These are phyloP conservation scores for Sicyos baderoa DNA, from an alignment of 306 rosid genomes.

Conservation along the genomic window DNA sequence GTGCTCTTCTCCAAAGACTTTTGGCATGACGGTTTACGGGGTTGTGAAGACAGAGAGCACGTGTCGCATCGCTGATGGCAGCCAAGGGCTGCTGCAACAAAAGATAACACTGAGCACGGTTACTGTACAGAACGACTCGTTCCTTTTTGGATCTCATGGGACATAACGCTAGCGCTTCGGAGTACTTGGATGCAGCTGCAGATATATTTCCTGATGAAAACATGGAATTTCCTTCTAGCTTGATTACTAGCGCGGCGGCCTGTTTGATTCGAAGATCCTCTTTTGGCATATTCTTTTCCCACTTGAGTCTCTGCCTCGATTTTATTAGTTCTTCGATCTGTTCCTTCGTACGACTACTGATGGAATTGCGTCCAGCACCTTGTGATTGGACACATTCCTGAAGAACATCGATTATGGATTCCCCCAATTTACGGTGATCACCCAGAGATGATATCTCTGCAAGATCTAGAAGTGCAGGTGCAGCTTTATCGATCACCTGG, in stretches of 20 bases:
- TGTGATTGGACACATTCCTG: slow-evolving; percentile 79
- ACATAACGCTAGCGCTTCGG: slow-evolving; percentile 90
- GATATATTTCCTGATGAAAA: slow-evolving; percentile 91
- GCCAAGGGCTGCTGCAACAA: slow-evolving; percentile 85
- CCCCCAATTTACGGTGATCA: slow-evolving; percentile 87
- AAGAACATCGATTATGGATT: slow-evolving; percentile 68
- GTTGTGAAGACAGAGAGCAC: slow-evolving; percentile 90
- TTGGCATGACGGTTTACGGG: slow-evolving; percentile 96
- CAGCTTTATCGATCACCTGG: slow-evolving; percentile 88
- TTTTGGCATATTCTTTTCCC: slow-evolving; percentile 97
- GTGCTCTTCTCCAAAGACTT: slow-evolving; percentile 99
- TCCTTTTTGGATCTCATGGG: slow-evolving; percentile 95
- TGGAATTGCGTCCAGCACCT: slow-evolving; percentile 58
- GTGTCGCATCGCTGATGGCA: slow-evolving; percentile 95
- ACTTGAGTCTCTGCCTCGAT: slow-evolving; percentile 66
- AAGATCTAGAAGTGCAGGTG: slow-evolving; percentile 82
- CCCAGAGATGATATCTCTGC: slow-evolving; percentile 81
- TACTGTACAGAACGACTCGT: slow-evolving; percentile 91
- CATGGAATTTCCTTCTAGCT: slow-evolving; percentile 96
- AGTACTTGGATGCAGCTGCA: slow-evolving; percentile 88
- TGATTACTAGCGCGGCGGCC: slow-evolving; percentile 93
- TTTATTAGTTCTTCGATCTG: slow-evolving; percentile 73
- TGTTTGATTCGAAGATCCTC: slow-evolving; percentile 97
- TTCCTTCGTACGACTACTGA: slow-evolving; percentile 54
- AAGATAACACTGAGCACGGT: slow-evolving; percentile 92